Conservation (phyloP, 805 yeast genomes). For the Saturnispora serradocipensis region DNA sequence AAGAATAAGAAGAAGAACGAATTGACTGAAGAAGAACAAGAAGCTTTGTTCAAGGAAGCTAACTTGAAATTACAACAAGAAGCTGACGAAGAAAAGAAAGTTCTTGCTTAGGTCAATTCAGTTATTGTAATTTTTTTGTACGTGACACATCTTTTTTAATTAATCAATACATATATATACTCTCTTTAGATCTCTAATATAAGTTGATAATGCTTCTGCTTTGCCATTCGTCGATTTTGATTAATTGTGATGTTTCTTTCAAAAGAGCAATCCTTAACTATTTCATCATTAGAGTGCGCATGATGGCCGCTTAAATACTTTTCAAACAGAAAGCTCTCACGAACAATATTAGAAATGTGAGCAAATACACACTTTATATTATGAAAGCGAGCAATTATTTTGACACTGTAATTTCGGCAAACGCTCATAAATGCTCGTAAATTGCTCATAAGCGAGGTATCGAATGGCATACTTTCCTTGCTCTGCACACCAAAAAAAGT, state of each 20-base stretch:
- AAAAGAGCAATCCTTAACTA: too few species aligned
- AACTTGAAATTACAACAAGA: constrained; percentile 3
- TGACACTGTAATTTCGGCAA: neutral
- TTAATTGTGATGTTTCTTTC: too few species aligned
- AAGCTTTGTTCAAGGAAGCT: constrained; percentile 37
- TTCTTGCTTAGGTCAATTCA: neutral
- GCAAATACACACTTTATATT: neutral
- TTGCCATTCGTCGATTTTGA: too few species aligned
- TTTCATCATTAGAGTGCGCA: neutral
- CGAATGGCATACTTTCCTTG: too few species aligned
- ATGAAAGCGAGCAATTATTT: neutral
- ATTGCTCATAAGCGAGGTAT: neutral
- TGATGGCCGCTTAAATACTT: neutral
- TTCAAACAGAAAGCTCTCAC: neutral
- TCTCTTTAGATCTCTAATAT: neutral
- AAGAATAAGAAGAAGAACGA: constrained; percentile 53
- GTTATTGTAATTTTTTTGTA: neutral
- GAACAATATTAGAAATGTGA: neutral
- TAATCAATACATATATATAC: neutral
- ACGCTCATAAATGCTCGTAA: neutral
- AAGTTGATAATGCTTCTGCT: neutral
- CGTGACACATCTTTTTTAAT: neutral
- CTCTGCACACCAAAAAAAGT: too few species aligned
- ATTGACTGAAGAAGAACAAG: constrained; percentile 38
- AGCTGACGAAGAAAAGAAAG: neutral